A percentile compares a stretch with the other conserved stretches of the same genome.
Evolutionary conservation across 176 grass and related monocot genomes (phyloP).

Genomic region (Juncus inflexus): DNA sequence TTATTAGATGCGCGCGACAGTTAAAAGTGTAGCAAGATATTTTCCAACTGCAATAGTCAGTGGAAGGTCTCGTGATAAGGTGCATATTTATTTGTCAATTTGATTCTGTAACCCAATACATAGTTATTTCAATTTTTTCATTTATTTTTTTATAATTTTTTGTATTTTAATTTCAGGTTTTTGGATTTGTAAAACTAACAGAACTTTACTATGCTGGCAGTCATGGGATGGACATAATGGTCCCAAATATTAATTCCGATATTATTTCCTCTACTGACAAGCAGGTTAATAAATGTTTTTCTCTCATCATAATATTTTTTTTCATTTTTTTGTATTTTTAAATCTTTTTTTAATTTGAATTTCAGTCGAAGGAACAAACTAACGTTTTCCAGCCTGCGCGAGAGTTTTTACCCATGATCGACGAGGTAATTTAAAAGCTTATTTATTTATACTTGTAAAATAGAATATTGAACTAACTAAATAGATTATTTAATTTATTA

Average conservation of each 20-base stretch:
- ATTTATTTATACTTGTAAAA: too few species aligned
- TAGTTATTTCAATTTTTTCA: too few species aligned
- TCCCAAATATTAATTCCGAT: constrained; percentile 37
- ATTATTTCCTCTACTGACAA: constrained; percentile 32
- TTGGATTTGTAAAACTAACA: constrained; percentile 79
- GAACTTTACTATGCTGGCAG: constrained; percentile 96
- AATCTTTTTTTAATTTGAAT: neutral
- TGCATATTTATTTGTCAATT: constrained; percentile 12
- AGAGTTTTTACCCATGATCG: constrained; percentile 86
- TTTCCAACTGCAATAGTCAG: constrained; percentile 91
- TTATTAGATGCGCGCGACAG: constrained; percentile 71
- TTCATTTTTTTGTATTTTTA: constrained; percentile 5
- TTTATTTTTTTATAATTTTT: constrained; percentile 2
- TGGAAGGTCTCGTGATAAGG: constrained; percentile 90
- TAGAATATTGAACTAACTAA: neutral
- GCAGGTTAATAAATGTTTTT: constrained; percentile 26
- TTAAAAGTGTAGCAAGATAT: constrained; percentile 65
- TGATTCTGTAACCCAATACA: neutral
- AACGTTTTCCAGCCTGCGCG: constrained; percentile 87
- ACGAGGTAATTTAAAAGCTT: constrained; percentile 50
- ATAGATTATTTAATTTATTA: neutral
- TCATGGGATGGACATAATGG: constrained; percentile 94
- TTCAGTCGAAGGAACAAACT: constrained; percentile 38
- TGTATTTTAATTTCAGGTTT: constrained; percentile 42
- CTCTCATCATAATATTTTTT: neutral